Evolutionary conservation across 2,329 filamentous ascomycete genomes (phyloP), one percentile per base, ranked within the genome.

Genomic region (Colletotrichum lentis): DNA sequence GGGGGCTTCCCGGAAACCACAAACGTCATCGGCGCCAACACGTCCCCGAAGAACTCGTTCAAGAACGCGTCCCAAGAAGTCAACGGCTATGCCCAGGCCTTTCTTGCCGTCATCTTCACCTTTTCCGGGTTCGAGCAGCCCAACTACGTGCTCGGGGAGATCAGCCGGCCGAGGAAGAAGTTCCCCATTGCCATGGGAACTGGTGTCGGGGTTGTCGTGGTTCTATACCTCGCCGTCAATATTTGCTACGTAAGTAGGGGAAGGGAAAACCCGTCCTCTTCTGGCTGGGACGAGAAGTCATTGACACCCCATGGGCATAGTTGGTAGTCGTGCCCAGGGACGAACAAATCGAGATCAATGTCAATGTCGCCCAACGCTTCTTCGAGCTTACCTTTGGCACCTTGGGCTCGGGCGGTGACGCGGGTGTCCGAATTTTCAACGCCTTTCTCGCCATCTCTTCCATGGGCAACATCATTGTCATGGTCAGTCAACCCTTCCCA

Each of bases 401-500:
- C 14, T 68, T 80, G 8, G 76, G 55, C 7, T 18, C 69, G 2
- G 57, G 74, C 16, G 73, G 74, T 3, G 63, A 73, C 1, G 67
- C 72, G 5, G 75, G 74, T 11, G 72, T 76, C 7, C 75, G 77
- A 1, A 78, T 84, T 6, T 78, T 86, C 66, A 79, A 83, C 16
- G 82, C 79, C 0, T 81, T 88, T 50, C 77, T 86, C 8, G 85
- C 86, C 3, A 75, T 88, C 31, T 85, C 83, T 2, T 83, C 81
- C 31, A 79, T 88, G 55, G 85, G 86, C 0, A 87, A 88, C 72
- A 82, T 88, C 50, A 78, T 87, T 14, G 83, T 85, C 22, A 85
- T 85, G 76, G 70, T 71, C 62, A 24, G 56, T 43, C 35, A 22
- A 35, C 31, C 31, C 31, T 35, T 39, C 16, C 20, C 16, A 18